phyloP scores from a whole-genome alignment of 2,329 filamentous ascomycete genomes.

The Ophiostoma sp. region DNA sequence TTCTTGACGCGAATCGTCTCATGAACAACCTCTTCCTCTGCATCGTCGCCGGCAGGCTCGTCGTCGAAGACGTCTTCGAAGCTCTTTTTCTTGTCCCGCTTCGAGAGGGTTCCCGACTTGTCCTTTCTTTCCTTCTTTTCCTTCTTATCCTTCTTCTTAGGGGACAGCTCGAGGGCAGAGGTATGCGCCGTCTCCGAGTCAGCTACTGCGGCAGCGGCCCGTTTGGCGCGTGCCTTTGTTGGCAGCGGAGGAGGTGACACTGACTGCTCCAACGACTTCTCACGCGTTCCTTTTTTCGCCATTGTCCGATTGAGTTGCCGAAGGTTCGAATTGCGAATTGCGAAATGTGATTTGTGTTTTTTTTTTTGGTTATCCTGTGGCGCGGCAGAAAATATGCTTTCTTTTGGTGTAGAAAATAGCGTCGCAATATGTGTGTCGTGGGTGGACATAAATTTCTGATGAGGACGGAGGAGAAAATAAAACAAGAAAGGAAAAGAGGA shows the following conservation, averaged over 20 bases:
- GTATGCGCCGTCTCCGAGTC: not conserved
- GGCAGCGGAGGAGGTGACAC: constrained; percentile 17
- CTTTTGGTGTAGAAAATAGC: not conserved
- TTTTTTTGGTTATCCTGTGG: too few relatives aligned
- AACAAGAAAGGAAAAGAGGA: not conserved
- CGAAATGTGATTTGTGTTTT: not conserved
- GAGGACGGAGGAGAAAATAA: not conserved
- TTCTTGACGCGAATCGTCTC: not conserved
- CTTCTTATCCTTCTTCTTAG: not conserved
- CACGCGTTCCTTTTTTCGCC: not conserved
- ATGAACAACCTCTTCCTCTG: not conserved
- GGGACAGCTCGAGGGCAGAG: not conserved
- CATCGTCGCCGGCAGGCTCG: not conserved
- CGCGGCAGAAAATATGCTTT: too few relatives aligned
- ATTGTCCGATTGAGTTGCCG: not conserved
- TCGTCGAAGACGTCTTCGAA: not conserved
- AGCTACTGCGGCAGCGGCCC: not conserved
- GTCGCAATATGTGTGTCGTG: not conserved
- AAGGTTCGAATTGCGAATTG: not conserved
- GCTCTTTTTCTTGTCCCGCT: not conserved
- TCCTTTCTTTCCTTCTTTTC: not conserved
- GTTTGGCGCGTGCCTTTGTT: constrained; percentile 8
- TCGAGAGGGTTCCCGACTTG: not conserved
- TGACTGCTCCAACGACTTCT: not conserved
- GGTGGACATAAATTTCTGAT: not conserved